Conservation (phyloP, 345 rosid species). For the Viola odorata region DNA sequence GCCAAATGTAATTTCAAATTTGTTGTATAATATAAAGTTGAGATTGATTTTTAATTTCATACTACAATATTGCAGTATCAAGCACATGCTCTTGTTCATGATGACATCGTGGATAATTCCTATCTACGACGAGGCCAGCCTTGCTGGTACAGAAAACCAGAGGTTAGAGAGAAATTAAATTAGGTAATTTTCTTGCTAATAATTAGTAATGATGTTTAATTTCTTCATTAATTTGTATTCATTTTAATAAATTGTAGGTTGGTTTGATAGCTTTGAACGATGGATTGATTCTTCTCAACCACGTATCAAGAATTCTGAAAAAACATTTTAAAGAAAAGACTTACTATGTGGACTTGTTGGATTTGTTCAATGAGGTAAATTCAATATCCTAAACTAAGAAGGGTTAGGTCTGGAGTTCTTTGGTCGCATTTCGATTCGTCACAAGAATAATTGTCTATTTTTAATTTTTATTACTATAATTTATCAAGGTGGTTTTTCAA, state of each 20-base stretch:
- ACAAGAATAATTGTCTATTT: too few relatives aligned
- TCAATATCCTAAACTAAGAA: too few relatives aligned
- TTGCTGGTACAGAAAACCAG: slow-evolving; percentile 76
- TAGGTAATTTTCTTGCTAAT: neutral
- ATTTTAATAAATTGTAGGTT: slow-evolving; percentile 59
- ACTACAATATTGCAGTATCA: slow-evolving; percentile 79
- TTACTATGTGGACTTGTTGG: slow-evolving; percentile 48
- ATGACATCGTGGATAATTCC: slow-evolving; percentile 82
- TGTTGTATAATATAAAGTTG: too few relatives aligned
- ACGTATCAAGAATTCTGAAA: slow-evolving; percentile 43
- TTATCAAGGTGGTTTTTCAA: slow-evolving; percentile 67
- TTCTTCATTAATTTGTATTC: neutral
- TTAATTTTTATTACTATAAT: too few relatives aligned
- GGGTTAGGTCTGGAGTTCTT: too few relatives aligned
- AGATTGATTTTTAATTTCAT: too few relatives aligned
- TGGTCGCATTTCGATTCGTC: too few relatives aligned
- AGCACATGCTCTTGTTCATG: slow-evolving; percentile 73
- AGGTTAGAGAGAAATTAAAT: slow-evolving; percentile 32
- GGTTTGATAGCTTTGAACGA: slow-evolving; percentile 67
- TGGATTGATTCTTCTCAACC: slow-evolving; percentile 45
- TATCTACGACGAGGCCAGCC: slow-evolving; percentile 81
- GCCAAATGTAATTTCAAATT: neutral
- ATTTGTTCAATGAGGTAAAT: slow-evolving; percentile 56
- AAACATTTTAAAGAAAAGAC: slow-evolving; percentile 46
- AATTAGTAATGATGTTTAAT: neutral